phyloP scores from a whole-genome alignment of 1,139 yeast genomes.

The Saccharomyces hybrid region DNA sequence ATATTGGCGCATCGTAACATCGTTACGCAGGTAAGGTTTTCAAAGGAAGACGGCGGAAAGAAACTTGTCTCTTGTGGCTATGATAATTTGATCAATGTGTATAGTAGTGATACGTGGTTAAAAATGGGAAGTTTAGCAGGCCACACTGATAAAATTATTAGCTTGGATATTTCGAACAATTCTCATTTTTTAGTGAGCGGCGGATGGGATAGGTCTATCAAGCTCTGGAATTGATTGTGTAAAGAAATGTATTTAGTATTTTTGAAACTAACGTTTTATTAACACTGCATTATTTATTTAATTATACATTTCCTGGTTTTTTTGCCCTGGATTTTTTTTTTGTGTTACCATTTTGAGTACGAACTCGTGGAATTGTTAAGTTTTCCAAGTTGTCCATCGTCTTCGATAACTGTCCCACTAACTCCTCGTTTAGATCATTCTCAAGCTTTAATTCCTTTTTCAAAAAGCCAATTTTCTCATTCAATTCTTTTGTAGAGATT shows the following conservation, averaged over 20 bases:
- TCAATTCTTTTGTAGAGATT: slow-evolving; percentile 27
- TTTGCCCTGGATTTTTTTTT: slow-evolving; percentile 7
- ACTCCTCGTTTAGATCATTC: slow-evolving; percentile 10
- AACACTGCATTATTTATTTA: not conserved
- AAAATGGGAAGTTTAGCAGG: slow-evolving; percentile 49
- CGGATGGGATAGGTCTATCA: slow-evolving; percentile 81
- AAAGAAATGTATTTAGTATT: not conserved
- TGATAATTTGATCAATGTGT: slow-evolving; percentile 57
- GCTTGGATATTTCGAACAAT: slow-evolving; percentile 49
- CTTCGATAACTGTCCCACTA: slow-evolving; percentile 14
- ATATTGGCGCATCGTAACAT: slow-evolving; percentile 75
- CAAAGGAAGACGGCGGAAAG: slow-evolving; percentile 38
- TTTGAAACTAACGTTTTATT: not conserved
- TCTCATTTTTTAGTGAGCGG: slow-evolving; percentile 47
- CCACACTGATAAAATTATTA: slow-evolving; percentile 65
- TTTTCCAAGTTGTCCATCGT: slow-evolving; percentile 16
- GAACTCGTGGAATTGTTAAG: slow-evolving; percentile 21
- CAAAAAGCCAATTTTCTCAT: slow-evolving; percentile 25
- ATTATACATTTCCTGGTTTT: slow-evolving; percentile 3
- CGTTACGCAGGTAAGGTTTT: slow-evolving; percentile 60
- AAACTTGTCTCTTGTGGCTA: slow-evolving; percentile 58
- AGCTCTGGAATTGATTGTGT: slow-evolving; percentile 41
- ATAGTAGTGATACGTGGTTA: slow-evolving; percentile 73
- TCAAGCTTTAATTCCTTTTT: slow-evolving; percentile 29
- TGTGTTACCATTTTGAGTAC: slow-evolving; percentile 8